Base-by-base conservation (phyloP, 306 rosid genomes). In the Prinsepia uniflora region DNA sequence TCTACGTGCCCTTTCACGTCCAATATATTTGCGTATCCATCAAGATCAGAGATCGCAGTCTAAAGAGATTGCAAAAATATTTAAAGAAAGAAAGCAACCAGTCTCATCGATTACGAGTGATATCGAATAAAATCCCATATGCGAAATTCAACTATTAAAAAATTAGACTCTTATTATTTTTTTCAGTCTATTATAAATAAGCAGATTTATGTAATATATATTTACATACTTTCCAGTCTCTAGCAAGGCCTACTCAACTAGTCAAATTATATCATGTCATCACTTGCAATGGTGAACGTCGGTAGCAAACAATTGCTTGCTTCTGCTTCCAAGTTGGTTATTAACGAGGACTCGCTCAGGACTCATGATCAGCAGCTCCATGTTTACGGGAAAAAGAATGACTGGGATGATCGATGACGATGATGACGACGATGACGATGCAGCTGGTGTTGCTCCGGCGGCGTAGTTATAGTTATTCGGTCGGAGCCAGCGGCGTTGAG, bases 371-470 rank as follows among this genome's bases (percentile, higher is more conserved):
- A 1, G 3, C 36, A 58, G 65, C 19, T 61, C 49, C 34, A 54
- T 73, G 74, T 64, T n/a, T n/a, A 1, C 2, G 4, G 18, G 0
- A 15, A 9, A 10, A 82, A 80, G 65, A 61, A 50, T 1, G 84
- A 56, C 22, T 56, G 39, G 61, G 61, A 79, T 0, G 85, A 64
- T 0, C n/a, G 86, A 81, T 0, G 89, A 87, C 0, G 84, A 82
- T 0, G 81, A 82, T 0, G 84, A 70, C 0, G 89, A 87, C 4
- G 85, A 70, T 6, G 81, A 87, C 4, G 85, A 70, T 6, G 81
- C 80, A 5, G 10, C 72, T 0, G 74, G 67, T 24, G 48, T 87
- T 24, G 89, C 89, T 0, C 92, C 84, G 0, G 89, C 89, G 1
- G 86, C 92, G 9, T 84, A 77, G 72, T 12, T 63, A 58, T 0